Evolutionary conservation across 169 alveolate species (phyloP), one percentile per base, ranked within the genome.

Genomic region (Plasmodium billcollinsi): DNA sequence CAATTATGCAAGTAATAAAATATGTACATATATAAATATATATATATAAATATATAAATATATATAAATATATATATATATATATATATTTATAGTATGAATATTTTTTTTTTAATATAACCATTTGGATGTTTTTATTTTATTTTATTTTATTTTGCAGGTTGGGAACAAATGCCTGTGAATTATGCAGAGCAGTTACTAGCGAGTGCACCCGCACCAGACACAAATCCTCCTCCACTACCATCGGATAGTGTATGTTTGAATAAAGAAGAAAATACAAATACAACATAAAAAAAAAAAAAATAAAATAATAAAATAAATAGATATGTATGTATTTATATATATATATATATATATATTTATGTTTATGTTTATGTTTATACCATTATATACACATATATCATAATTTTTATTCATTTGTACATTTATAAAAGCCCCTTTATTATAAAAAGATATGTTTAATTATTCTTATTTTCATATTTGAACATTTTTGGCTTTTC

Each of bases 171-270:
- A 45, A 66, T 78, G 58, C 89, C 89, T 71, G 66, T 78, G 89
- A 70, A 70, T 33, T 78, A 52, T 58, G 7, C 89, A 58, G 89
- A 78, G 3, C 78, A 78, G n/a, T 4, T 66, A 24, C 56, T 78
- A 15, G 76, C 59, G 0, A 75, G 66, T 33, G 89, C 89, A 7
- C 47, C 72, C 20, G 89, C 89, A 2, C 89, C 89, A 6, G 89
- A 78, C n/a, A 78, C 89, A 1, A 78, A 78, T 7, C 89, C 89
- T n/a, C 89, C 89, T 2, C 89, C 89, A 14, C 67, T 78, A 15
- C 89, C 89, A 65, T 78, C 89, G 14, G 89, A 78, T 50, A 59
- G 49, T 52, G 58, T 29, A 21, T 52, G 29, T 29, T 43, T 29
- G 26, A 78, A 66, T 56, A 52, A 54, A 9, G 59, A 65, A 20